These are phyloP conservation scores for Vigna nakashimae DNA, from an alignment of 306 rosid genomes.

Conservation along the genomic window DNA sequence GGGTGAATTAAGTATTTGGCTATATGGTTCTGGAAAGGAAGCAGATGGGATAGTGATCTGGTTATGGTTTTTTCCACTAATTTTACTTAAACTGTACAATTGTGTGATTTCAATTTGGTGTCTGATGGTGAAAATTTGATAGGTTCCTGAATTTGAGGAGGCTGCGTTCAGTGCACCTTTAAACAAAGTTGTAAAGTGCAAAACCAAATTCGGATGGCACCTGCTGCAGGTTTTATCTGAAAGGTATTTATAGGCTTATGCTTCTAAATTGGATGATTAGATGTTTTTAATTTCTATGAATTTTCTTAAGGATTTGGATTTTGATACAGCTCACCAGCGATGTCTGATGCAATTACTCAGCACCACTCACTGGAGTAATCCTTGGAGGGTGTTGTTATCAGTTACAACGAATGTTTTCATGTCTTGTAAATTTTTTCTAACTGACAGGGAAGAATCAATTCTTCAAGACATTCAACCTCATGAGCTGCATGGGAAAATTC, in stretches of 20 bases:
- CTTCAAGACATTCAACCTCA: slow-evolving; percentile 81
- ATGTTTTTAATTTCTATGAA: slow-evolving; percentile 18
- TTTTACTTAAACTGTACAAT: background rate
- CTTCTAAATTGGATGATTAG: slow-evolving; percentile 34
- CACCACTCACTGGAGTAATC: background rate
- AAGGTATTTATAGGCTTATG: slow-evolving; percentile 54
- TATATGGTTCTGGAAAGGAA: slow-evolving; percentile 17
- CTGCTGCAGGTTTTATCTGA: slow-evolving; percentile 88
- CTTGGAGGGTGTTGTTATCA: slow-evolving; percentile 21
- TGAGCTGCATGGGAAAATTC: slow-evolving; percentile 70
- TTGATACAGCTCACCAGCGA: too few species aligned
- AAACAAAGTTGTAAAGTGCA: slow-evolving; percentile 87
- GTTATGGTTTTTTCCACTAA: background rate
- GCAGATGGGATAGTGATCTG: background rate
- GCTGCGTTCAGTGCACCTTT: slow-evolving; percentile 90
- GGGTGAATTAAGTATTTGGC: background rate
- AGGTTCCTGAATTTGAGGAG: slow-evolving; percentile 99
- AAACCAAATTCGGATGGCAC: slow-evolving; percentile 97
- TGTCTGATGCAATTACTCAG: slow-evolving; percentile 1
- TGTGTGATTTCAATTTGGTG: slow-evolving; percentile 30
- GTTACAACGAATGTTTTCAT: slow-evolving; percentile 37
- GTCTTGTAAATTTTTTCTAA: slow-evolving; percentile 32
- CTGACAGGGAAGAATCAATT: slow-evolving; percentile 70
- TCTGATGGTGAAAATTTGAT: slow-evolving; percentile 46
- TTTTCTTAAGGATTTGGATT: slow-evolving; percentile 1